Evolutionary conservation across 1,284 basidiomycete genomes (phyloP), one percentile per base, ranked within the genome.

Genomic region (Coniferiporia weirii): DNA sequence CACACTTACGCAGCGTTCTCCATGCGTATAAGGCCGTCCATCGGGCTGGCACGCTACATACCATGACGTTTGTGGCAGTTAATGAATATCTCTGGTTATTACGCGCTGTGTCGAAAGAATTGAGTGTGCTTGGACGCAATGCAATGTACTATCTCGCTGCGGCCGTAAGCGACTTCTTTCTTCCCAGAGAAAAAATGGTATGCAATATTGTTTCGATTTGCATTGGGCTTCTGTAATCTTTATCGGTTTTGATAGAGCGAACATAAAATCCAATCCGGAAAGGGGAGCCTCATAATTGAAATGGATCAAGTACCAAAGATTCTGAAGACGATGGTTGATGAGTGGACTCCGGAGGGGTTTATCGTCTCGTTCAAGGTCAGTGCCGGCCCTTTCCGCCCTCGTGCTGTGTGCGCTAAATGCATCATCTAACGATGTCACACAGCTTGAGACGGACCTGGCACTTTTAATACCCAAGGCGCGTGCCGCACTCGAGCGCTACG

Each of bases 221-320:
- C 32, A 35, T 13, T 58, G 17, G 10, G 7, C 36, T 20, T n/a
- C 2, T 4, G 20, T 7, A 15, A n/a, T 19, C 7, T 55, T 49
- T 36, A 34, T 38, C 52, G 56, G 9, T 12, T 44, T 57, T 35
- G 20, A 2, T 68, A 97, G 93, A 91, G 93, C 1, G 93, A 95
- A 74, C 96, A 99, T 77, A 99, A 99, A 76, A 98, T 99, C 49
- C 96, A 99, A 71, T 97, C 93, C 0, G 91, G 91, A 19, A 95
- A 96, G 70, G 94, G 94, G 1, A 95, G 90, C 64, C 75, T 99
- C 38, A 82, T 87, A 46, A 91, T 99, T 63, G 94, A 98, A 71
- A 98, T 99, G 95, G 96, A 99, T 71, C 95, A 98, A 72, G 95
- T 98, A 0, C 96, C 97, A 7, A 99, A 99, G 73, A 89, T 98